Percentiles rank a stretch among this genome's conserved stretches.
Conservation (phyloP, 2,329 filamentous ascomycete genomes). For the Emmonsia crescens region DNA sequence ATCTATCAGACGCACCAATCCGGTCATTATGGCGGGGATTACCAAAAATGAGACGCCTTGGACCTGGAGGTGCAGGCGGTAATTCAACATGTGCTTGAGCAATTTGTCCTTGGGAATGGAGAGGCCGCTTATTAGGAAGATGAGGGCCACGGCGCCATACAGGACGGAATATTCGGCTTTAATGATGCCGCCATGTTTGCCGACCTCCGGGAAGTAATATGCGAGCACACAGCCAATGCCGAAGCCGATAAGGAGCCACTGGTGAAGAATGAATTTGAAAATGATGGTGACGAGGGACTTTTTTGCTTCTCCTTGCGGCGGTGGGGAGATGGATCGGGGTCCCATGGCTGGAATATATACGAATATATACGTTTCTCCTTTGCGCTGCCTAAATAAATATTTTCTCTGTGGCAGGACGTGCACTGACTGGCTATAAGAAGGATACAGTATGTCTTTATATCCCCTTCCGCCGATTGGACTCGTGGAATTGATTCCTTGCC, state of each 20-base stretch:
- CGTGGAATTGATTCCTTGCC: neutral
- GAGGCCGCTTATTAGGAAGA: slow-evolving; percentile 61
- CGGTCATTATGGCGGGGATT: slow-evolving; percentile 53
- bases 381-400: neutral
- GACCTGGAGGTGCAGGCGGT: slow-evolving; percentile 56
- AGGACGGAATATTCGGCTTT: slow-evolving; percentile 40
- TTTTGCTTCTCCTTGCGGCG: neutral
- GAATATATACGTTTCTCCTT: neutral
- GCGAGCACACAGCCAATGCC: slow-evolving; percentile 43
- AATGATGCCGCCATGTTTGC: slow-evolving; percentile 36
- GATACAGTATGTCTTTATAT: neutral
- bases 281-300: neutral
- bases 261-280: slow-evolving; percentile 32
- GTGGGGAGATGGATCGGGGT: neutral
- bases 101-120: slow-evolving; percentile 55
- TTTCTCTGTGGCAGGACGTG: neutral
- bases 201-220: slow-evolving; percentile 42
- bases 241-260: slow-evolving; percentile 57
- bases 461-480: neutral
- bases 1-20: slow-evolving; percentile 42
- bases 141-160: slow-evolving; percentile 57
- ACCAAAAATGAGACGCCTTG: slow-evolving; percentile 58
- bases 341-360: neutral
- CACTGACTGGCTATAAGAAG: too few species aligned
- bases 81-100: slow-evolving; percentile 51